Evolutionary conservation across 192 early-diverging fungal species (phyloP), one percentile per base, ranked within the genome.

Genomic region (Gonapodya sp.): DNA sequence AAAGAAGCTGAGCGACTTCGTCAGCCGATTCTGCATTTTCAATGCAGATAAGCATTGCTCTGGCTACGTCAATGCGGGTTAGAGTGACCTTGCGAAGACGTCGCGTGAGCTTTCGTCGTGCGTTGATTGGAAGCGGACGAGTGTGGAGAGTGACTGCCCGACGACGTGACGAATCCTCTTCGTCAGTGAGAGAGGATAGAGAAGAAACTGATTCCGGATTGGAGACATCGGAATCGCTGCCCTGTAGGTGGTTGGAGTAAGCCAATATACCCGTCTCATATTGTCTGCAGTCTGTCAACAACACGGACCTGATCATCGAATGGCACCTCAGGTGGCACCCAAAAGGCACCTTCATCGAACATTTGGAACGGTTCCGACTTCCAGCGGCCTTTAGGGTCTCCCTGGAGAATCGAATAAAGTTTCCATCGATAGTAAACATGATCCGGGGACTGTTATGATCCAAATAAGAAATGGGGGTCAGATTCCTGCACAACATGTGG

Each of bases 361-460:
- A 98, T 97, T 2, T 91, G 87, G 84, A 98, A 98, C 35, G 95
- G 89, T 64, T 93, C 88, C 18, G 87, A 87, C 35, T 86, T 88
- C 96, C 96, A 97, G 14, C 86, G 85, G 34, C 82, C 81, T 79
- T 87, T 90, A 0, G 91, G 87, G 78, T 98, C 96, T 31, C 94
- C 94, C 82, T 95, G 94, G 79, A 94, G 85, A 18, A 96, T 86
- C 35, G 95, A 96, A 85, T 91, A 96, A 46, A 98, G 87, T 78
- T 92, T 94, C 96, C 96, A 97, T 2, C 95, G 90, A 83, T 98
- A 98, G 77, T 97, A 97, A 32, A 90, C 85, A 81, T 97, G 96
- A 77, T 95, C 94, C 31, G 87, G 82, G 2, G 86, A 88, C 91
- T 92, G 81, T 1, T 36, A 16, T 36, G 78, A 36, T 79, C 34